Base-by-base conservation (phyloP, 768 basidiomycete species). In the Tricholoma terreum region DNA sequence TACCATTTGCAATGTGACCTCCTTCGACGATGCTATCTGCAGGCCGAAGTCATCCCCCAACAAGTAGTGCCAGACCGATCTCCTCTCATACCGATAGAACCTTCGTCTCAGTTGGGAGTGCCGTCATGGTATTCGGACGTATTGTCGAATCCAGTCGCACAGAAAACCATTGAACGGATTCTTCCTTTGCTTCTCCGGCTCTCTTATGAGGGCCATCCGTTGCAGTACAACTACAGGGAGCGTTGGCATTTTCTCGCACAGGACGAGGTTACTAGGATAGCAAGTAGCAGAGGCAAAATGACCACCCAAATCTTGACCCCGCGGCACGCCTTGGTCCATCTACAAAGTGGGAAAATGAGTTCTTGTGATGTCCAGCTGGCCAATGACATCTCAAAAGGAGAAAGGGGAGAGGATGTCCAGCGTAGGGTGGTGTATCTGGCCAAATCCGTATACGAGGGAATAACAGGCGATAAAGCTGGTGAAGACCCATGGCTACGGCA, bases 151-250 rank as follows among this genome's bases (percentile, higher is more conserved):
- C 79, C 84, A 24, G 66, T 83, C 17, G 67, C 73, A 21, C 58
- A 71, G 14, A 71, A 69, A 40, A 70, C 74, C 3, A 59, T 83
- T 17, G 80, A 84, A 45, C 79, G 80, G 31, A 73, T 84, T 36
- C 67, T 94, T 2, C 94, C 93, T 0, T 73, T 86, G 1, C 75
- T 96, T 12, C 77, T 96, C 10, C 79, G 75, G 36, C 58, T 90
- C 3, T 77, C 83, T 0, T 90, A 80, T 60, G 79, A 87, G 42
- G 82, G 80, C 0, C 69, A 80, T 58, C 87, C 89, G 1, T 65
- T 95, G 36, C 75, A 69, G 9, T 87, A 82, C 59, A 76, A 77
- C 22, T 57, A 67, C 4, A 70, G 78, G 19, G 79, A 87, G 31
- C 80, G 83, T 9, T 98, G 94, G 93, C 84, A 89, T 67, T 85